Percentiles rank a stretch among this genome's conserved stretches.
Conservation (phyloP, 1,284 basidiomycete genomes). For the Amylostereum areolatum region DNA sequence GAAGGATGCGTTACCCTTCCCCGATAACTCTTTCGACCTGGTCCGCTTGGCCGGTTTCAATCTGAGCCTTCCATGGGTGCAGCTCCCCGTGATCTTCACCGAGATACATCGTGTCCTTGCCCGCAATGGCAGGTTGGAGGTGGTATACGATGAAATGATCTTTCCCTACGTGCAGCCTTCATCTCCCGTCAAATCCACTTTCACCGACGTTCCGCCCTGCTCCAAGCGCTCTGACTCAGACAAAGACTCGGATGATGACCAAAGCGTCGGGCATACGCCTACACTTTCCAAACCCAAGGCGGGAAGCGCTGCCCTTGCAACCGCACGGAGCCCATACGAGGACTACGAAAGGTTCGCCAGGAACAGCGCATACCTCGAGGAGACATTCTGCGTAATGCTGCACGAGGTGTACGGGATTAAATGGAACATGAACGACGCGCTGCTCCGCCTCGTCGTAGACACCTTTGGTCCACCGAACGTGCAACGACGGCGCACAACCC, state of each 20-base stretch:
- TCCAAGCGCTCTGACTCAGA: no score
- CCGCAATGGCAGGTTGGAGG: slow-evolving; percentile 56
- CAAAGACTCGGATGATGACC: slow-evolving; percentile 30
- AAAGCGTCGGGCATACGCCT: no score
- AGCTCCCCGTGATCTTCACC: slow-evolving; percentile 51
- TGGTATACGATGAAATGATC: slow-evolving; percentile 64
- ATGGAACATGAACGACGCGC: no score
- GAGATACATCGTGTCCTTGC: slow-evolving; percentile 58
- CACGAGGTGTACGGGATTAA: no score
- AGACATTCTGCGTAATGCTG: no score
- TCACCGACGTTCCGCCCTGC: not conserved
- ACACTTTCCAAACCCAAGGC: no score
- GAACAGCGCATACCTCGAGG: no score
- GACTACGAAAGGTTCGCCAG: no score
- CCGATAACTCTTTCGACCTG: slow-evolving; percentile 55
- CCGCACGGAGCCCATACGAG: no score
- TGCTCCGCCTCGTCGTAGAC: slow-evolving; percentile 34
- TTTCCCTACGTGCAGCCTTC: slow-evolving; percentile 45
- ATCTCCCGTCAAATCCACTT: slow-evolving; percentile 4
- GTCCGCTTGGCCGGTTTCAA: slow-evolving; percentile 64
- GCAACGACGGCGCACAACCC: slow-evolving; percentile 29
- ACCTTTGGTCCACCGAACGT: slow-evolving; percentile 42
- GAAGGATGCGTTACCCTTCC: slow-evolving; percentile 50
- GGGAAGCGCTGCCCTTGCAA: no score
- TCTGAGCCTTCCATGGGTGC: slow-evolving; percentile 49